Evolutionary conservation across 2,329 filamentous ascomycete genomes (phyloP).

Genomic region (Penicillium sp.): DNA sequence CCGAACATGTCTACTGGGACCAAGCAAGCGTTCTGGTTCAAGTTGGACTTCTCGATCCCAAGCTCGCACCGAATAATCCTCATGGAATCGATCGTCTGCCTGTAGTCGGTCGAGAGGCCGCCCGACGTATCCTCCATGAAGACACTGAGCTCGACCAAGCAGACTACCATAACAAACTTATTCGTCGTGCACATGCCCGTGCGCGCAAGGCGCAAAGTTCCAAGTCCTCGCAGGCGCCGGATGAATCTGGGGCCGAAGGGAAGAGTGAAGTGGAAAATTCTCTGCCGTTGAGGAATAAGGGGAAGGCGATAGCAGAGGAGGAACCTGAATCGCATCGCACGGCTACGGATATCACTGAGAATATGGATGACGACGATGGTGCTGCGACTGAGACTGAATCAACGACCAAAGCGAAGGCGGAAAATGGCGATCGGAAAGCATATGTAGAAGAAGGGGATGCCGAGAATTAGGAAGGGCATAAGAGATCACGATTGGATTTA

Average conservation of each 20-base stretch:
- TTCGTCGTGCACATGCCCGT: conserved; percentile 28
- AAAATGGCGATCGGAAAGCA: conserved; percentile 10
- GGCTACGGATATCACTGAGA: conserved; percentile 5
- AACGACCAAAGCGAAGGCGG: conserved; percentile 9
- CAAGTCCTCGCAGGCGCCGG: conserved; percentile 16
- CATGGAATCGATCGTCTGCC: conserved; percentile 44
- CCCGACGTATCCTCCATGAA: conserved; percentile 45
- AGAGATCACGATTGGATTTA: not conserved
- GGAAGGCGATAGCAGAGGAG: conserved; percentile 23
- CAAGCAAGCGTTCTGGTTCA: conserved; percentile 65
- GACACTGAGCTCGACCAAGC: conserved; percentile 38
- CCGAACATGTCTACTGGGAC: conserved; percentile 66
- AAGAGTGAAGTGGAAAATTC: conserved; percentile 27
- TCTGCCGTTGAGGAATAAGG: conserved; percentile 19
- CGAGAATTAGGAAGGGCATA: conserved; percentile 8
- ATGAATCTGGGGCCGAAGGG: conserved; percentile 32
- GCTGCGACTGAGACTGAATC: conserved; percentile 22
- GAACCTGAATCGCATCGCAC: conserved; percentile 1
- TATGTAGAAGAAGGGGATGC: conserved; percentile 18
- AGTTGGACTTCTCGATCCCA: conserved; percentile 61
- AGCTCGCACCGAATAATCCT: conserved; percentile 54
- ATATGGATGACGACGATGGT: conserved; percentile 14
- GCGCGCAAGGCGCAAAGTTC: conserved; percentile 17
- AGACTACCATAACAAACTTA: conserved; percentile 40
- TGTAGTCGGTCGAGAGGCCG: conserved; percentile 45